Evolutionary conservation across 1,284 basidiomycete species (phyloP).

Genomic region (Trichosporon asahii): DNA sequence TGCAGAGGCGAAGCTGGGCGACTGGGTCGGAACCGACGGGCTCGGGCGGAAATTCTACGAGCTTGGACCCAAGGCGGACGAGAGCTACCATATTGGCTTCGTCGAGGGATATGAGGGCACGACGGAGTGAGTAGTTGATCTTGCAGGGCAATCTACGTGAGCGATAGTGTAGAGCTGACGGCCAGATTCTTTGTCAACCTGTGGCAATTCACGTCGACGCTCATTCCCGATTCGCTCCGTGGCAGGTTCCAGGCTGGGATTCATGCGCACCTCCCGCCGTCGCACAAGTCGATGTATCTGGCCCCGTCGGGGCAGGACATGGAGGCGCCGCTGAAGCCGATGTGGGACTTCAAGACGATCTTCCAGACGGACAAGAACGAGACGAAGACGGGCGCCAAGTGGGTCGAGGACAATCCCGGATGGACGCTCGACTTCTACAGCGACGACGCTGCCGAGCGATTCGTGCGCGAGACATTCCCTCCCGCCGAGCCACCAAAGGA

Average conservation of each 20-base stretch:
- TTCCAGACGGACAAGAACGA: constrained; percentile 43
- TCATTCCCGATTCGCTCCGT: not conserved
- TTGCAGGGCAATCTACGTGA: too few relatives aligned
- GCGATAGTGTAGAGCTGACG: not conserved
- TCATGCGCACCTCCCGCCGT: not conserved
- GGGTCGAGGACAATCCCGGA: constrained; percentile 39
- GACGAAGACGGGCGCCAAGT: constrained; percentile 23
- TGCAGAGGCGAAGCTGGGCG: not conserved
- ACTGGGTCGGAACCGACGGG: not conserved
- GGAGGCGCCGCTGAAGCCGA: not conserved
- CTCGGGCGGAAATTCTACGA: not conserved
- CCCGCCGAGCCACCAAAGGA: constrained; percentile 18
- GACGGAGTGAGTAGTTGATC: constrained; percentile 5
- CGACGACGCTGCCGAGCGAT: constrained; percentile 40
- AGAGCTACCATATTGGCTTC: constrained; percentile 1
- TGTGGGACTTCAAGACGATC: constrained; percentile 45
- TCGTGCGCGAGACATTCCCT: constrained; percentile 37
- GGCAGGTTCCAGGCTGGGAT: not conserved
- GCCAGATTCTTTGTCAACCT: constrained; percentile 4
- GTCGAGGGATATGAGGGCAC: constrained; percentile 5
- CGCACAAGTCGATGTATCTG: not conserved
- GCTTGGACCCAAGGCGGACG: not conserved
- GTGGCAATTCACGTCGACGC: not conserved
- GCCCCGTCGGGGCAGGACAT: not conserved
- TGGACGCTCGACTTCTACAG: constrained; percentile 46